Base-by-base conservation (phyloP, 1,139 yeast genomes). In the Lodderomyces elongisporus region DNA sequence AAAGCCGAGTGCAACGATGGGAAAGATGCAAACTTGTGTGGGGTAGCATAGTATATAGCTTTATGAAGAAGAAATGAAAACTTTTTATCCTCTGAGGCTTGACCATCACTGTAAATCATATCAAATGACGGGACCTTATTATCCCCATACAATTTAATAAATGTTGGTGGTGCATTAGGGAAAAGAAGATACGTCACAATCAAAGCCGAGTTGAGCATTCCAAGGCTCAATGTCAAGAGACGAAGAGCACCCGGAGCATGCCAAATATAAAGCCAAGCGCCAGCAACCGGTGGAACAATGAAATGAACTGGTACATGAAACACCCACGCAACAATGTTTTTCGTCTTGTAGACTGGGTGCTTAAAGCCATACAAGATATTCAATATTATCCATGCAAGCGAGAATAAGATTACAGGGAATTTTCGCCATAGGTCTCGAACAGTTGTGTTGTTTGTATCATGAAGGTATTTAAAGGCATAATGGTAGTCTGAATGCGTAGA, bases 81-180 rank as follows among this genome's bases (percentile, higher is more conserved):
- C 15, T 76, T 77, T 27, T 67, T 54, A 45, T 78, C 84, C 12
- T 77, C 77, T 35, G 84, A 56, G 4, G 77, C 74, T 32, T 79
- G 58, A 2, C 85, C 85, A 6, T 85, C 85, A 3, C 84, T 82
- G 49, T 74, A 79, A 3, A 75, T 74, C 65, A 74, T 72, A 27
- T 71, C 73, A 50, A 79, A 79, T 44, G 67, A 63, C 2, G 80
- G 80, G 1, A 52, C 52, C 32, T 70, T 66, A 40, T 73, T 69
- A 18, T 70, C 67, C 3, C 83, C 82, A 44, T 78, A 66, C 42
- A 75, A 42, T 47, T 74, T 79, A 29, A 77, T 72, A 48, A 76
- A 79, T 79, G 85, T 77, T 3, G 85, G 85, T 2, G 85, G 81
- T 0, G 84, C 83, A 47, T 75, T 77, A 14, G 87, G 85, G 48